These are phyloP conservation scores for Aspergillus sp. DNA, from an alignment of 2,329 filamentous ascomycete genomes.

Conservation along the genomic window DNA sequence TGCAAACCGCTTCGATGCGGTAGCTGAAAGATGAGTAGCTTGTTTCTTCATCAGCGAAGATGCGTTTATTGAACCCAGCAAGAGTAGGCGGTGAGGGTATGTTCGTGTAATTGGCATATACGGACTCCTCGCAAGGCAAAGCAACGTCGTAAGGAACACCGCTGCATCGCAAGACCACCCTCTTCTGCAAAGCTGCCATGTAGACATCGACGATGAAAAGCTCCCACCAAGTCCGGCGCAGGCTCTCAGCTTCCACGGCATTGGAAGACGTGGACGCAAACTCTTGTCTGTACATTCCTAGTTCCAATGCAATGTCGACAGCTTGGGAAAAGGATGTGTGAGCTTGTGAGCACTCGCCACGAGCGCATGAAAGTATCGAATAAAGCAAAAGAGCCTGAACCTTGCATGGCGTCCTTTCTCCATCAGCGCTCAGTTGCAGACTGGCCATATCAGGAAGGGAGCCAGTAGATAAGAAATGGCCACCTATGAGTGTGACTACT, in stretches of 20 bases:
- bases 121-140: slow-evolving; percentile 75
- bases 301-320: slow-evolving; percentile 69
- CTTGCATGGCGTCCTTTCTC: slow-evolving; percentile 33
- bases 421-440: not conserved
- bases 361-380: slow-evolving; percentile 37
- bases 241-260: slow-evolving; percentile 71
- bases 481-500: slow-evolving; percentile 55
- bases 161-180: slow-evolving; percentile 60
- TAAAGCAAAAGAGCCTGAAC: slow-evolving; percentile 42
- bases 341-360: slow-evolving; percentile 37
- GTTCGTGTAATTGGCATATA: slow-evolving; percentile 52
- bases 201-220: slow-evolving; percentile 75
- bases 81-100: slow-evolving; percentile 63
- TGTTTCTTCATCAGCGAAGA: slow-evolving; percentile 62
- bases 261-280: slow-evolving; percentile 48
- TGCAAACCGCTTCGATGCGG: slow-evolving; percentile 74
- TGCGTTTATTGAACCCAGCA: slow-evolving; percentile 56
- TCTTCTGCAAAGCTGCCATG: slow-evolving; percentile 65
- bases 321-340: slow-evolving; percentile 57
- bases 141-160: slow-evolving; percentile 69
- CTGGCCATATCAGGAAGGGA: slow-evolving; percentile 23
- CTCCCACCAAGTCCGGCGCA: slow-evolving; percentile 87
- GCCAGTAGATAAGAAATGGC: slow-evolving; percentile 46
- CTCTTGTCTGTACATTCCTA: slow-evolving; percentile 70
- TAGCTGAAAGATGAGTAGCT: slow-evolving; percentile 80